phyloP scores from a whole-genome alignment of 2,329 filamentous ascomycete genomes.

The Ascosphaera acerosa region DNA sequence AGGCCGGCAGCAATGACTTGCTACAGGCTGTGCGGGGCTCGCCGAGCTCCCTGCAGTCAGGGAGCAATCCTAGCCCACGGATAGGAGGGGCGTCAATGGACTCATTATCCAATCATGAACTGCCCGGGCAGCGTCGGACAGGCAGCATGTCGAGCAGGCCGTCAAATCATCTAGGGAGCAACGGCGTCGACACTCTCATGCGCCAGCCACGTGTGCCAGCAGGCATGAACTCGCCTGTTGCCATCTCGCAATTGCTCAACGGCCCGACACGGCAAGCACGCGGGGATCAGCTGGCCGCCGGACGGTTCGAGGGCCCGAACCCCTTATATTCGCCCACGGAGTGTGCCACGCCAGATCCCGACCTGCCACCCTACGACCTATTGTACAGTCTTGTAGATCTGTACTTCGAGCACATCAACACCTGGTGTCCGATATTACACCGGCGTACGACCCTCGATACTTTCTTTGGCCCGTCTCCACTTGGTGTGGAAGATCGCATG shows the following conservation, averaged over 20 bases:
- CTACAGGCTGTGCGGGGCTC: slow-evolving; percentile 4
- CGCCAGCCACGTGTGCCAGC: background rate
- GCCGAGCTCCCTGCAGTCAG: background rate
- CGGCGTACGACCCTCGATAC: slow-evolving; percentile 56
- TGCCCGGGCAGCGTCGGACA: background rate
- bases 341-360: slow-evolving; percentile 29
- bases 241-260: slow-evolving; percentile 1
- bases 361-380: slow-evolving; percentile 49
- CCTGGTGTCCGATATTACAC: slow-evolving; percentile 78
- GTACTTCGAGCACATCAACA: slow-evolving; percentile 58
- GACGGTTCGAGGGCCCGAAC: background rate
- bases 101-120: background rate
- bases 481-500: slow-evolving; percentile 61
- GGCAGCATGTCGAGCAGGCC: background rate
- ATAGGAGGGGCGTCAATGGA: too few relatives aligned
- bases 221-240: slow-evolving; percentile 1
- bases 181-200: background rate
- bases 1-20: slow-evolving; percentile 7
- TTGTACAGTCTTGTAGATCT: slow-evolving; percentile 48
- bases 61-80: background rate
- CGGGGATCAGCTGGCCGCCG: background rate
- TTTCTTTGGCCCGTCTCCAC: slow-evolving; percentile 48
- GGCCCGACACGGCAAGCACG: background rate
- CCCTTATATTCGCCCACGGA: background rate
- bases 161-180: background rate